Percentiles rank a stretch among this genome's conserved stretches.
Conservation (phyloP, 192 early-diverging fungal species). For the Borealophlyctis nickersoniae region DNA sequence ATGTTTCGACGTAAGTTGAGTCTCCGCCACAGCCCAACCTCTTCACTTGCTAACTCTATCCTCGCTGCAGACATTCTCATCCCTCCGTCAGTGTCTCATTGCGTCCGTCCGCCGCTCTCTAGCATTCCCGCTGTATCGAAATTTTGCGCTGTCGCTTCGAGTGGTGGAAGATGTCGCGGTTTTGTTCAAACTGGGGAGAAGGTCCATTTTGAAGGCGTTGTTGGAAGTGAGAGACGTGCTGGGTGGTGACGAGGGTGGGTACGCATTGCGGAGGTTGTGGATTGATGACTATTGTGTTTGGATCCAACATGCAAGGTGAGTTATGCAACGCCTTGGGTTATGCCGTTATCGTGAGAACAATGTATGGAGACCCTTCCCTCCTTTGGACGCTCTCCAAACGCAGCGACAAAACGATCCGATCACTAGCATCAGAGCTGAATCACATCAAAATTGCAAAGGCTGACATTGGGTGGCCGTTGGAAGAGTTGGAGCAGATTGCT, state of each 20-base stretch:
- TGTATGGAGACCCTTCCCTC: no score
- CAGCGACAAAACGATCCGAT: conserved; percentile 69
- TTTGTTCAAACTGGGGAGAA: conserved; percentile 78
- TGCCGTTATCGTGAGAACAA: no score
- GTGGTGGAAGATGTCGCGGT: conserved; percentile 79
- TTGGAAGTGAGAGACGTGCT: conserved; percentile 76
- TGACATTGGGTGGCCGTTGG: conserved; percentile 73
- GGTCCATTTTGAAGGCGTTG: conserved; percentile 74
- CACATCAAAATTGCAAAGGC: conserved; percentile 65
- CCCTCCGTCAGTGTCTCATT: conserved; percentile 56
- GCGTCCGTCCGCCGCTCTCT: conserved; percentile 76
- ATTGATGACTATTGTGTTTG: conserved; percentile 96
- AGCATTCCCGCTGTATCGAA: conserved; percentile 82
- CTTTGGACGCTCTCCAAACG: no score
- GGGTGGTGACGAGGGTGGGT: conserved; percentile 83
- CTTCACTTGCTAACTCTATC: not conserved
- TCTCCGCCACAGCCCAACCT: not conserved
- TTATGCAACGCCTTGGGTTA: conserved; percentile 1
- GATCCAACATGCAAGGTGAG: conserved; percentile 76
- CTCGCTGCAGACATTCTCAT: conserved; percentile 49
- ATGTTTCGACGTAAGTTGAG: conserved; percentile 62
- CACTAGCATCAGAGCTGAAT: conserved; percentile 79
- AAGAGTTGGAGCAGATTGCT: conserved; percentile 73
- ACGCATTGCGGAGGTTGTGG: conserved; percentile 82
- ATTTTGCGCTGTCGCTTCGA: conserved; percentile 70